Percentiles rank a stretch among this genome's conserved stretches.
phyloP scores from a whole-genome alignment of 208 protist genomes.

The Trypanosoma rangeli region DNA sequence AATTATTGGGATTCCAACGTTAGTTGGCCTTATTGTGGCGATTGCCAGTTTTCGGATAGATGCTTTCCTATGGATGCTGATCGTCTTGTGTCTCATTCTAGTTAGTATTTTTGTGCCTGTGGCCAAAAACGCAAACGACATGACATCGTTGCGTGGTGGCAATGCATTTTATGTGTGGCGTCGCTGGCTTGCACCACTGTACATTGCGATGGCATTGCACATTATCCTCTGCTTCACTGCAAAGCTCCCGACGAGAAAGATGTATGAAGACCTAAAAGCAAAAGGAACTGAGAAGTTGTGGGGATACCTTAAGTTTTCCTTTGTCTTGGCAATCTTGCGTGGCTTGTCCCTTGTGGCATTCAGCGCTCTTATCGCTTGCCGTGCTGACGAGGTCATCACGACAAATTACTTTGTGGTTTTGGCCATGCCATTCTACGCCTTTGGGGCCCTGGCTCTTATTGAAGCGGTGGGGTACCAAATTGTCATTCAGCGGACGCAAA shows the following conservation, averaged over 20 bases:
- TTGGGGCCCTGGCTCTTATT: constrained; percentile 34
- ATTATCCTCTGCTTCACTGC: constrained; percentile 25
- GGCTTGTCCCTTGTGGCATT: constrained; percentile 38
- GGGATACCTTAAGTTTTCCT: constrained; percentile 32
- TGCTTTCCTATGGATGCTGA: constrained; percentile 7
- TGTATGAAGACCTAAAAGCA: constrained; percentile 17
- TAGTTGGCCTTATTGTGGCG: constrained; percentile 30
- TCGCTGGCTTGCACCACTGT: constrained; percentile 63
- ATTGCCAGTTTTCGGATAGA: neutral
- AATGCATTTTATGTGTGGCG: constrained; percentile 59
- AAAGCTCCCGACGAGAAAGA: constrained; percentile 22
- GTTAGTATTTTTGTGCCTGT: constrained; percentile 68
- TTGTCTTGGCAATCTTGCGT: constrained; percentile 37
- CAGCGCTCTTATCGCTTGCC: constrained; percentile 61
- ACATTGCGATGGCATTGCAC: constrained; percentile 45
- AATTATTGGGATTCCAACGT: constrained; percentile 29
- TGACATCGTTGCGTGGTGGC: constrained; percentile 18
- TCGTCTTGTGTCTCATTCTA: constrained; percentile 37
- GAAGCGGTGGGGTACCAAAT: constrained; percentile 18
- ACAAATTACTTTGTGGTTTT: constrained; percentile 74
- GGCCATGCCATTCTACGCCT: constrained; percentile 50
- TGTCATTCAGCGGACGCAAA: neutral
- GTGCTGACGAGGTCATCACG: constrained; percentile 62
- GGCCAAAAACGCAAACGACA: constrained; percentile 63
- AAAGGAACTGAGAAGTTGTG: constrained; percentile 33